Conservation (phyloP, 441 rosid genomes). For the Kokia cookei region DNA sequence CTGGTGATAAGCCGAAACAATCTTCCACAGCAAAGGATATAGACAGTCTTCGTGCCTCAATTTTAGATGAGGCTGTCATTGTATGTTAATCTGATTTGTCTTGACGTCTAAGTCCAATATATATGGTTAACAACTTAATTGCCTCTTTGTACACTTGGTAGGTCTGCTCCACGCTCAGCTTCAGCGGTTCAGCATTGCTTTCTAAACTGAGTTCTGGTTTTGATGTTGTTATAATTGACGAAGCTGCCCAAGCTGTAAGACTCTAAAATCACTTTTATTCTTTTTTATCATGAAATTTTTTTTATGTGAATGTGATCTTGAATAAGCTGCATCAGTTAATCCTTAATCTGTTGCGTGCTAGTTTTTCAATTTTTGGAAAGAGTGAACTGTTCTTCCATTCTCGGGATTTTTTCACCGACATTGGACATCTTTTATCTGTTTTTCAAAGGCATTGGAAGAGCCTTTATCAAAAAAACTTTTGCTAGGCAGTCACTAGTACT, state of each 20-base stretch:
- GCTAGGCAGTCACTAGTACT: neutral
- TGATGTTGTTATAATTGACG: slow-evolving; percentile 95
- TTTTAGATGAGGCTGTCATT: slow-evolving; percentile 84
- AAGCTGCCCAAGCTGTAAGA: slow-evolving; percentile 99
- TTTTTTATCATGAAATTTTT: neutral
- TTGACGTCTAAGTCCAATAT: slow-evolving; percentile 7
- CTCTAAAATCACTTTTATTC: neutral
- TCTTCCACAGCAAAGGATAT: slow-evolving; percentile 60
- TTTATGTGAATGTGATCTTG: neutral
- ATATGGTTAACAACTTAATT: neutral
- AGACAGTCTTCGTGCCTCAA: slow-evolving; percentile 69
- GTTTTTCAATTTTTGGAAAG: neutral
- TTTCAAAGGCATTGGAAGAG: neutral
- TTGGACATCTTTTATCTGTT: neutral
- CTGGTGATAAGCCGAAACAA: slow-evolving; percentile 65
- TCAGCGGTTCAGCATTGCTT: slow-evolving; percentile 82
- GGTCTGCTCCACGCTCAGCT: slow-evolving; percentile 95
- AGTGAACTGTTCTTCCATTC: neutral
- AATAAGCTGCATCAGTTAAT: neutral
- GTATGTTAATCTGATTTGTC: slow-evolving; percentile 35
- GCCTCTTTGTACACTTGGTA: slow-evolving; percentile 20
- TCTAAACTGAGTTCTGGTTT: slow-evolving; percentile 64
- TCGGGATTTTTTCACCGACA: neutral
- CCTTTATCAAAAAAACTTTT: neutral
- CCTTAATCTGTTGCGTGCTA: neutral